Base-by-base conservation (phyloP, 2,329 filamentous ascomycete species). In the Polytolypa hystricis region DNA sequence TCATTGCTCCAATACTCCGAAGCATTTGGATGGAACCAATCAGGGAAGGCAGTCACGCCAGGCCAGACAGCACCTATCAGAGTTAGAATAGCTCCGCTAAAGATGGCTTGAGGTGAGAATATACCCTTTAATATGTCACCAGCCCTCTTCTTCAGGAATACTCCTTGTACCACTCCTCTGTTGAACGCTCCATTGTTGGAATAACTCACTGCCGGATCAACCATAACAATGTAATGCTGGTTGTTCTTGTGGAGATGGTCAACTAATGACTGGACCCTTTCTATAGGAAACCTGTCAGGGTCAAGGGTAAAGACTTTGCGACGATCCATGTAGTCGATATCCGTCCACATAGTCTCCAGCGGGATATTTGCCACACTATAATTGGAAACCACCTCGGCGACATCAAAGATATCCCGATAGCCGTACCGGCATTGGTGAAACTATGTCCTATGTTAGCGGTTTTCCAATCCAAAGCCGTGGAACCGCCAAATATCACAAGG, bases 191-290 rank as follows among this genome's bases (percentile, higher is more conserved):
- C 37, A 47, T 71, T 73, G 39, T 66, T 51, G 16, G 56, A 48
- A 38, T 63, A 60, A 1, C 57, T 59, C 2, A 69, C 60, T 0
- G 51, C 47, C n/a, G 51, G 47, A 45, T 85, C 81, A 1, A 85
- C 76, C 71, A 85, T 86, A 26, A 84, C 60, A 15, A 82, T 65
- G 42, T 79, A 80, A 30, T 77, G 69, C 52, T 81, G 77, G 32
- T 77, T 58, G 30, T 71, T 66, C 2, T 58, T 52, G 47, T 83
- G 79, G 0, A 85, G 65, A 9, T 75, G 70, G 27, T 71, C 60
- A n/a, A 77, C 73, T 1, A 83, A 59, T 41, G 76, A 67, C 23
- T 70, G 72, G 61, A 82, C 69, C 53, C 71, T 69, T 0, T 65
- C 38, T 4, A 81, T 51, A 0, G 78, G 71, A 50, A 78, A 84